Conservation (phyloP, 768 basidiomycete genomes). For the Asterophora lycoperdoides region DNA sequence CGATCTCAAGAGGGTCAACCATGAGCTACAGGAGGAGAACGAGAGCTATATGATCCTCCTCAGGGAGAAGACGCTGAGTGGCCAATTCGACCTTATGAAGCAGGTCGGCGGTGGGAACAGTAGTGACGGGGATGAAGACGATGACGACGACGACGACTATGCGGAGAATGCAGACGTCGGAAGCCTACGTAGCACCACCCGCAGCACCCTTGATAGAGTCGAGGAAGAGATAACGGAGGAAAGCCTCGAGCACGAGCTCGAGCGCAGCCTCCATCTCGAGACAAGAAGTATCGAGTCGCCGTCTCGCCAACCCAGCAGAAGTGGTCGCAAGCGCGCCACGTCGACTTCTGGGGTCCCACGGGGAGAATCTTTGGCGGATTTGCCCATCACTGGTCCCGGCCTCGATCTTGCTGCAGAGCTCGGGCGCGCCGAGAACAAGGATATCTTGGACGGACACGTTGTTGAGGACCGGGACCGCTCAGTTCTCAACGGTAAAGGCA, state of each 20-base stretch:
- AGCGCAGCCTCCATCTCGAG: constrained; percentile 34
- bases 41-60: constrained; percentile 95
- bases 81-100: constrained; percentile 75
- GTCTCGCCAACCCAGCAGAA: constrained; percentile 38
- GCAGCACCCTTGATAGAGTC: constrained; percentile 59
- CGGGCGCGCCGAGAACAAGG: constrained; percentile 87
- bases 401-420: constrained; percentile 90
- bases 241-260: constrained; percentile 34
- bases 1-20: constrained; percentile 85
- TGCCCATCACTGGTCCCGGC: constrained; percentile 85
- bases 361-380: constrained; percentile 81
- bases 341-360: constrained; percentile 51
- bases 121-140: constrained; percentile 32
- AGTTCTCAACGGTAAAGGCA: constrained; percentile 39
- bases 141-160: constrained; percentile 34
- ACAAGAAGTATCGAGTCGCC: constrained; percentile 32
- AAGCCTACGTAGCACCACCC: constrained; percentile 52
- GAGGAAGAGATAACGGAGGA: constrained; percentile 53
- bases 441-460: constrained; percentile 55
- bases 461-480: constrained; percentile 50
- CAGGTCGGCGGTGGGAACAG: constrained; percentile 52
- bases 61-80: constrained; percentile 85
- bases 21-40: constrained; percentile 90
- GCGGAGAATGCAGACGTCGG: constrained; percentile 42
- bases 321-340: constrained; percentile 45